phyloP scores from a whole-genome alignment of 805 yeast genomes.

The Starmerella stellata region DNA sequence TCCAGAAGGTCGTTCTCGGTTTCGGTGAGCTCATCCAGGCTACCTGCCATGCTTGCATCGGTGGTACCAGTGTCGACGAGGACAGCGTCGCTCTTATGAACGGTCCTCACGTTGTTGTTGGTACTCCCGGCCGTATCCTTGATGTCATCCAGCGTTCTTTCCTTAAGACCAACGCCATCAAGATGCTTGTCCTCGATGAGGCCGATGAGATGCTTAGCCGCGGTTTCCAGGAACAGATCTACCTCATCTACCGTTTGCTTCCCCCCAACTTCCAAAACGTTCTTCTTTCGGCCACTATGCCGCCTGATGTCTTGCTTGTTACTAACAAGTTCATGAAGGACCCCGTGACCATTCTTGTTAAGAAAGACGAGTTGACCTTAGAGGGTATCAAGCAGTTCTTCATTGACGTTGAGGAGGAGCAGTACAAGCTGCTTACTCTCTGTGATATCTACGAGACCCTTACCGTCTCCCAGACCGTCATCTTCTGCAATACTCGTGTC shows the following conservation, averaged over 20 bases:
- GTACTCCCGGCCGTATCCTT: conserved; percentile 95
- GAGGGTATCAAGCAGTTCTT: conserved; percentile 91
- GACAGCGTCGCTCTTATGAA: conserved; percentile 69
- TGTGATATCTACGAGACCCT: conserved; percentile 90
- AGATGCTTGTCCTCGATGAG: conserved; percentile 92
- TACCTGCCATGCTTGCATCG: conserved; percentile 89
- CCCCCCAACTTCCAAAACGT: conserved; percentile 88
- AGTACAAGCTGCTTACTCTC: conserved; percentile 83
- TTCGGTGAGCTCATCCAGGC: conserved; percentile 82
- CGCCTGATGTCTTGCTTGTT: conserved; percentile 75
- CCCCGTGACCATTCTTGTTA: conserved; percentile 85
- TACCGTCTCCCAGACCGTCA: conserved; percentile 92
- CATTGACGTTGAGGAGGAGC: conserved; percentile 81
- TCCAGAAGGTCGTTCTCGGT: conserved; percentile 79
- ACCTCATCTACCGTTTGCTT: conserved; percentile 75
- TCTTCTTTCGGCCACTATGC: conserved; percentile 86
- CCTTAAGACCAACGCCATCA: conserved; percentile 64
- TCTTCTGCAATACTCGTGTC: conserved; percentile 88
- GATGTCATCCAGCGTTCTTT: conserved; percentile 88
- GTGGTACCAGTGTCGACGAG: conserved; percentile 81
- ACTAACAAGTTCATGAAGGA: conserved; percentile 86
- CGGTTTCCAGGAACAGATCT: conserved; percentile 91
- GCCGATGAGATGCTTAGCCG: conserved; percentile 91
- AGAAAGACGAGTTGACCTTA: conserved; percentile 84
- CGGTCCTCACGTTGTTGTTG: conserved; percentile 87